phyloP scores from a whole-genome alignment of 768 basidiomycete genomes.

The Neoboletus brunneissimus region DNA sequence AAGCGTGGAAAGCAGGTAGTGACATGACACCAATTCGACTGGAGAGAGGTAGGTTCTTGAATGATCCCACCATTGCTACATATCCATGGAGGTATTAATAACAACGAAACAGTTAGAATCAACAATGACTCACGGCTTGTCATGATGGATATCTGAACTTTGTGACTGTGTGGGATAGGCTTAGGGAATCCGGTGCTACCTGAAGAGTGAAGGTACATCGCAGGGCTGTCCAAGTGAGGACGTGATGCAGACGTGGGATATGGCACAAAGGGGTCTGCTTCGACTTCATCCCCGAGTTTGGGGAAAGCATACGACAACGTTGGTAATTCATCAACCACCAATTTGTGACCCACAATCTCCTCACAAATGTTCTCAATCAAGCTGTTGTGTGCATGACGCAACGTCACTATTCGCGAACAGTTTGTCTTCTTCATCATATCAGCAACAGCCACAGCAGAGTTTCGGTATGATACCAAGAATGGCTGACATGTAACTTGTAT shows the following conservation, averaged over 20 bases:
- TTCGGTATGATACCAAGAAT: slow-evolving; percentile 32
- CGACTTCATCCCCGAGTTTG: slow-evolving; percentile 33
- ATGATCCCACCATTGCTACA: background rate
- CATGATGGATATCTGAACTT: slow-evolving; percentile 29
- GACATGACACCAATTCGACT: slow-evolving; percentile 28
- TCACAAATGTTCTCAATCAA: slow-evolving; percentile 10
- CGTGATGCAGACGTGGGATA: slow-evolving; percentile 1
- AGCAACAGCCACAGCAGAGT: slow-evolving; percentile 3
- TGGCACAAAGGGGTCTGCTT: slow-evolving; percentile 6
- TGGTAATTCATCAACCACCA: slow-evolving; percentile 11
- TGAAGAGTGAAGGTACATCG: slow-evolving; percentile 13
- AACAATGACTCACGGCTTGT: slow-evolving; percentile 27
- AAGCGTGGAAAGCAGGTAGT: slow-evolving; percentile 41
- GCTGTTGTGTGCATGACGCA: slow-evolving; percentile 7
- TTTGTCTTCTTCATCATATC: slow-evolving; percentile 10
- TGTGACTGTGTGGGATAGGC: slow-evolving; percentile 34
- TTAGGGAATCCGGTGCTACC: slow-evolving; percentile 49
- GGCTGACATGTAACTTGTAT: slow-evolving; percentile 11
- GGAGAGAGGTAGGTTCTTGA: background rate
- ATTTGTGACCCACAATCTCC: background rate
- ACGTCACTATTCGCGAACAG: slow-evolving; percentile 10
- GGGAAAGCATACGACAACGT: slow-evolving; percentile 35
- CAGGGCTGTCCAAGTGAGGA: background rate
- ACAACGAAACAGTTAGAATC: background rate
- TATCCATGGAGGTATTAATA: background rate